Base-by-base conservation (phyloP, 2,329 filamentous ascomycete species). In the Thermothelomyces thermophilus region DNA sequence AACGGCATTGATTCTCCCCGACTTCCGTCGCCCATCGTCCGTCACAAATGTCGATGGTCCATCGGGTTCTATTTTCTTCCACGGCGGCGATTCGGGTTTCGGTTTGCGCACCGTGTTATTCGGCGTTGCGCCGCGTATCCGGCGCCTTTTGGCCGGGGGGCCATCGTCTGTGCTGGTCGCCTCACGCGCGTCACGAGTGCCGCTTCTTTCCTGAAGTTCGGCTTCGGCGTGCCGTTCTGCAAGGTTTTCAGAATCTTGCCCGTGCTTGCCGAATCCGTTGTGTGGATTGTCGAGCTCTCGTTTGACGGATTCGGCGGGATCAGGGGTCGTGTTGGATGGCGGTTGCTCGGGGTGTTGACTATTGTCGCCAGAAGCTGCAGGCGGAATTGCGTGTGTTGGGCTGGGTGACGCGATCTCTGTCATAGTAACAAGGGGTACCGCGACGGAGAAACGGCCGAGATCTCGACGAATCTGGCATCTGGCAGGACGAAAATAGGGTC, bases 11-110 rank as follows among this genome's bases (percentile, higher is more conserved):
- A 81, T 79, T 53, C 82, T 76, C 35, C 80, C 80, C 19, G 82
- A 86, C 62, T 82, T 84, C 53, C 82, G 76, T 56, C 77, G 77
- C 42, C 87, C 88, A 78, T 77, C 86, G 70, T 77, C 80, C 40
- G 86, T 79, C 64, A 91, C 79, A 64, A 94, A 90, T 0, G 87
- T 86, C 3, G 91, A 93, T 19, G 93, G 93, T 0, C 93, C 93
- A 24, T 95, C 87, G 35, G 86, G 88, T 52, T 79, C 79, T 55
- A 87, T 79, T 62, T 82, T 87, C 72, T 93, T 97, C 93, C 93
- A 98, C 19, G 93, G 93, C 57, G 93, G 93, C 56, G 91, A 97
- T 53, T 77, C 75, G 46, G 73, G 70, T 69, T 83, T 73, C 14
- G 64, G 61, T 62, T 67, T 62, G 54, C 73, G 67, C 54, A 72